Evolutionary conservation across 352 stramenopile species (phyloP).

Genomic region (Globisporangium heterothallicum): DNA sequence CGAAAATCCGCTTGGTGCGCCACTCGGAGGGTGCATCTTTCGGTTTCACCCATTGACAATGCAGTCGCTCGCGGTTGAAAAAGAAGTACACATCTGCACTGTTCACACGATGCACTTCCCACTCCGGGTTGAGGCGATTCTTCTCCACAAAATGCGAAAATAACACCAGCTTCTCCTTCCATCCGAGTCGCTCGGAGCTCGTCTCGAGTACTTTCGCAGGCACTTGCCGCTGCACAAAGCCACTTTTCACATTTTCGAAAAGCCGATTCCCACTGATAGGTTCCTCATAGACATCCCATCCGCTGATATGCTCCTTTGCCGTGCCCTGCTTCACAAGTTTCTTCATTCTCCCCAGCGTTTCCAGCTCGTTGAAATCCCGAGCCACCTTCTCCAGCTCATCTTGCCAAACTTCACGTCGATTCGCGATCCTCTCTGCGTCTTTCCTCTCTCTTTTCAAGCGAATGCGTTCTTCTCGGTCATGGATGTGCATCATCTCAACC

Average conservation of each 20-base stretch:
- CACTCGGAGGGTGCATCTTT: conserved; percentile 31
- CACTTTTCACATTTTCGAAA: conserved; percentile 53
- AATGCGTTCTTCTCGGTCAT: conserved; percentile 25
- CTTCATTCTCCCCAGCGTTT: conserved; percentile 36
- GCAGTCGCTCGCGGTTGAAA: conserved; percentile 43
- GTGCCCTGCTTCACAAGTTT: conserved; percentile 24
- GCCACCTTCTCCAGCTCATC: conserved; percentile 33
- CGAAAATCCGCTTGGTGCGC: conserved; percentile 55
- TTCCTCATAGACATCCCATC: conserved; percentile 53
- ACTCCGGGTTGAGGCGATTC: conserved; percentile 37
- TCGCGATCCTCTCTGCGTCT: conserved; percentile 29
- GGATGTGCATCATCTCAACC: conserved; percentile 25
- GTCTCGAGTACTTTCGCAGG: conserved; percentile 31
- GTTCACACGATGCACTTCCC: conserved; percentile 59
- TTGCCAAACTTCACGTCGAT: conserved; percentile 30
- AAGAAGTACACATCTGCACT: conserved; percentile 67
- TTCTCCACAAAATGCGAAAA: conserved; percentile 47
- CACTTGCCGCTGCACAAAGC: conserved; percentile 64
- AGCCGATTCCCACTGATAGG: conserved; percentile 49
- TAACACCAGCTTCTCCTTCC: conserved; percentile 59
- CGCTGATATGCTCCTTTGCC: conserved; percentile 13
- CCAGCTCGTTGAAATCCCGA: conserved; percentile 45
- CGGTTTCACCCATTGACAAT: conserved; percentile 57
- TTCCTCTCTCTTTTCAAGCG: conserved; percentile 20
- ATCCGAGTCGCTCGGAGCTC: conserved; percentile 32